phyloP scores from a whole-genome alignment of 495 filamentous ascomycete species.

The Pseudomonodictys pantanalensis region DNA sequence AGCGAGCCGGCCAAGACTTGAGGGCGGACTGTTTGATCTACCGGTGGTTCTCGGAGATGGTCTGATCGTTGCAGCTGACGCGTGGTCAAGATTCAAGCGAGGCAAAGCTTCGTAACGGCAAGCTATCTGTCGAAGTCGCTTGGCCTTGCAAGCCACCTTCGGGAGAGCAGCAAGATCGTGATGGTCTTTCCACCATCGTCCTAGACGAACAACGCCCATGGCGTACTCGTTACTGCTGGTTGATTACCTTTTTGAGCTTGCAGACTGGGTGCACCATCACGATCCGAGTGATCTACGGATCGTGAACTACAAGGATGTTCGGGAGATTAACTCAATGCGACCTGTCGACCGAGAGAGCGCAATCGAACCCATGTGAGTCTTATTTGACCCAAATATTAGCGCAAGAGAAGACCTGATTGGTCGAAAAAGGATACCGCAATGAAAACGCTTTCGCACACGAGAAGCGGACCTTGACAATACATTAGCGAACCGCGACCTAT shows the following conservation, averaged over 20 bases:
- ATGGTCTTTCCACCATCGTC: slow-evolving; percentile 2
- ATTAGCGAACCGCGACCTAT: slow-evolving; percentile 20
- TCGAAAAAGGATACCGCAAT: slow-evolving; percentile 1
- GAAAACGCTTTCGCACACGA: slow-evolving; percentile 7
- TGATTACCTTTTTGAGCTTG: background rate
- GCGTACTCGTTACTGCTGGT: background rate
- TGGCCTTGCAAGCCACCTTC: background rate
- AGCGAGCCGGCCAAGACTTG: background rate
- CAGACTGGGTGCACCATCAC: background rate
- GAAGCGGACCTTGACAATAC: slow-evolving; percentile 8
- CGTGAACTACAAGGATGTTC: background rate
- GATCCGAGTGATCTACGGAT: slow-evolving; percentile 3
- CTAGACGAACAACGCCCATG: background rate
- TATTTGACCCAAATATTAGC: slow-evolving; percentile 15
- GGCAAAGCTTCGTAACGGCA: background rate
- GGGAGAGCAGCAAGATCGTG: background rate
- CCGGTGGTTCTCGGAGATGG: background rate
- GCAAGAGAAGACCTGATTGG: slow-evolving; percentile 9
- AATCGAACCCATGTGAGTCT: background rate
- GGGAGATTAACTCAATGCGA: background rate
- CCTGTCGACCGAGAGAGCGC: background rate
- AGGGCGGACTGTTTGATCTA: background rate
- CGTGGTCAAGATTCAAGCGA: background rate
- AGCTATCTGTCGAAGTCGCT: background rate
- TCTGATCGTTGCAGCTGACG: background rate